Base-by-base conservation (phyloP, 768 basidiomycete genomes). In the Suillus brevipes region DNA sequence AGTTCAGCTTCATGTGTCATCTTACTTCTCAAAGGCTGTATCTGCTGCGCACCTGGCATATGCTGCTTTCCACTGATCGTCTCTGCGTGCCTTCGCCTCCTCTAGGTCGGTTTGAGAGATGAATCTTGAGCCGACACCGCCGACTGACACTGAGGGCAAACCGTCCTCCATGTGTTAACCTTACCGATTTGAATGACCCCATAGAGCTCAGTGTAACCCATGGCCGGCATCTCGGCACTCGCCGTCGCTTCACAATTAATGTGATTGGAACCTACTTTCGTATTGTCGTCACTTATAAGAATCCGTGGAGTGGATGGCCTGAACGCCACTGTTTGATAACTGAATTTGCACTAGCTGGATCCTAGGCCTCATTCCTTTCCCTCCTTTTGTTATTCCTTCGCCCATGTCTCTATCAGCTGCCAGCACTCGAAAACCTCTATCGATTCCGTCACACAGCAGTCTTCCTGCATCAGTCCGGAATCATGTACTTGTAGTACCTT, bases 21-120 rank as follows among this genome's bases (percentile, higher is more conserved):
- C 8, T 37, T 57, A 16, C 55, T 59, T 49, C 49, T 8, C 4
- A 10, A 36, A 52, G 52, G 31, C 45, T 62, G 45, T 55, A 12
- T 43, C 16, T 28, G 61, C n/a, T 56, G 63, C 66, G 65, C 65
- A 88, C 91, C 91, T 85, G 50, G 92, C 93, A 76, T 94, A 95
- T 34, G 93, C 93, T 16, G 92, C 93, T 71, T 89, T 92, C 93
- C 93, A 95, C 70, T 93, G 91, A 70, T 92, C 92, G 7, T 95
- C 93, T 67, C 87, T 81, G 37, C 87, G 81, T 8, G 84, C 80
- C 62, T 86, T 90, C 43, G 91, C 91, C 25, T 82, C 79, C 45
- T 94, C 93, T 53, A 95, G 78, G 61, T 95, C 93, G 18, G 83
- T 82, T 76, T 92, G 87, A 50, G 92, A 88, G 67, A 95, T 86